Percentiles rank a stretch among this genome's conserved stretches.
Conservation (phyloP, 1,284 basidiomycete genomes). For the Boletus semigastroideus region DNA sequence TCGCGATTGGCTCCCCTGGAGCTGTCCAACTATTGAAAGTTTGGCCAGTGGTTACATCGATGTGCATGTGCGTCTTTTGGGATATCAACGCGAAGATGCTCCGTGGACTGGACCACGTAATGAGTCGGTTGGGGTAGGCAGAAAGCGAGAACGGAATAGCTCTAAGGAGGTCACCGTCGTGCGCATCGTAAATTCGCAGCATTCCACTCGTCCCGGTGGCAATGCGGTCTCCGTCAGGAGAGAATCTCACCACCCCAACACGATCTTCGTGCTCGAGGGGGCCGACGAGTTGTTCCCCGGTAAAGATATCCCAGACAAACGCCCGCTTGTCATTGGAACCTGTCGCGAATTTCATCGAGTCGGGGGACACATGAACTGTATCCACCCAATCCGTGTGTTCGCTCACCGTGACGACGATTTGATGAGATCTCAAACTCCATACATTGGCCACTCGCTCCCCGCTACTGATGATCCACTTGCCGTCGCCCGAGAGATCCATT, state of each 20-base stretch:
- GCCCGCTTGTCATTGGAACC: not conserved
- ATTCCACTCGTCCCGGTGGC: not conserved
- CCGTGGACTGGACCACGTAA: not conserved
- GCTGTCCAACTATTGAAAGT: not conserved
- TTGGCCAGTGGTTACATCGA: not conserved
- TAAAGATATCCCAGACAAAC: not conserved
- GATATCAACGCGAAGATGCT: not conserved
- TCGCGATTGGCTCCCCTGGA: not conserved
- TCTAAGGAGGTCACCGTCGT: not conserved
- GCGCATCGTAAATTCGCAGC: not conserved
- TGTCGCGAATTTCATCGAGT: not conserved
- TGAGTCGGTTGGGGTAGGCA: not conserved
- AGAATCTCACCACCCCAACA: not conserved
- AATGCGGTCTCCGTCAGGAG: not conserved
- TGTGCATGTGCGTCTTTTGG: not conserved
- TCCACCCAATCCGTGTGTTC: conserved; percentile 3
- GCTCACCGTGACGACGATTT: not conserved
- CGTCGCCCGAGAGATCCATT: not conserved
- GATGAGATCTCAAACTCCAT: not conserved
- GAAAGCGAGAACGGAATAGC: not conserved
- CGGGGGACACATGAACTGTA: not conserved
- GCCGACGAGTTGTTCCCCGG: not conserved
- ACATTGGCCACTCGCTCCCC: not conserved
- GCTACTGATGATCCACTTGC: conserved; percentile 2
- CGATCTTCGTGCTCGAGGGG: not conserved